phyloP scores from a whole-genome alignment of 176 grass and related monocot species.

The Carex cristatella region DNA sequence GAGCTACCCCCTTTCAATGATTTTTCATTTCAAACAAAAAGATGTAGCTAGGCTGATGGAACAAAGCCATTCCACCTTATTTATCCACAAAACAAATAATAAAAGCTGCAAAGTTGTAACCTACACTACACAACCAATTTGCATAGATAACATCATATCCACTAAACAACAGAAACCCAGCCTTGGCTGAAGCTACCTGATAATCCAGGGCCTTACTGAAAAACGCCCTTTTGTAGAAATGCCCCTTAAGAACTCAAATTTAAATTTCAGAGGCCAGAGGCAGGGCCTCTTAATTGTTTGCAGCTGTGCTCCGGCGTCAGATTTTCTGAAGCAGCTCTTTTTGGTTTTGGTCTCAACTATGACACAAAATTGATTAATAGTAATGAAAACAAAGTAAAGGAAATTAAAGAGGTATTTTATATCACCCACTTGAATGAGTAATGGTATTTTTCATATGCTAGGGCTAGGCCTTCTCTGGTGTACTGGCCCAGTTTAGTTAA shows the following conservation, averaged over 20 bases:
- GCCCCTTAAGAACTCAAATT: slow-evolving; percentile 28
- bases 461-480: not conserved
- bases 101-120: not conserved
- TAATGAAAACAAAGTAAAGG: not conserved
- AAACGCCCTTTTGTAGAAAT: not conserved
- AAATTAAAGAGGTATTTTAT: not conserved
- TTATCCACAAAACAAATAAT: slow-evolving; percentile 1
- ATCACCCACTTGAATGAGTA: not conserved
- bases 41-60: not conserved
- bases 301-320: slow-evolving; percentile 35
- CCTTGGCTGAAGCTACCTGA: not conserved
- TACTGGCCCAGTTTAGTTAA: not conserved
- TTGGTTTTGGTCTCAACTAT: slow-evolving; percentile 70
- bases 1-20: too few species aligned
- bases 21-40: not conserved
- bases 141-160: not conserved
- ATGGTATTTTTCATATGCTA: not conserved
- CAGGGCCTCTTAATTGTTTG: slow-evolving; percentile 47
- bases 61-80: slow-evolving; percentile 6
- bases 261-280: slow-evolving; percentile 7
- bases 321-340: slow-evolving; percentile 65
- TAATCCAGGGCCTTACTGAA: not conserved
- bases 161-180: not conserved
- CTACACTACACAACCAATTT: not conserved
- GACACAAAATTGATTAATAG: not conserved